Evolutionary conservation across 1,139 yeast species (phyloP).

Genomic region (Saccharomyces hybrid): DNA sequence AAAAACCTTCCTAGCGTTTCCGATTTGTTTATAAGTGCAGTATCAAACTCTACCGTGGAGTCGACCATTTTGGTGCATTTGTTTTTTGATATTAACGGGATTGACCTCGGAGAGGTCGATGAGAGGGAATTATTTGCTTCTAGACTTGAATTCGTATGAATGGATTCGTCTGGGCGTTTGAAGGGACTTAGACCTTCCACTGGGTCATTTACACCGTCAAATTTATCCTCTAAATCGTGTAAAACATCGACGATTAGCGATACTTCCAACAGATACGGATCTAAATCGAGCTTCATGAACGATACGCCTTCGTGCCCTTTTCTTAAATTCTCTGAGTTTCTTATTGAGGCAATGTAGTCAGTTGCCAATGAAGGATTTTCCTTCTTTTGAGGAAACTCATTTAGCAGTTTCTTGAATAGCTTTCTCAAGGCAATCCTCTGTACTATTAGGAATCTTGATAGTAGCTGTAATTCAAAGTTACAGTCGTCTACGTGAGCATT

Average conservation of each 20-base stretch:
- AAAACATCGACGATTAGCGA: constrained; percentile 51
- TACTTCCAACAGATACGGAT: constrained; percentile 56
- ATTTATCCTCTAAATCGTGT: constrained; percentile 21
- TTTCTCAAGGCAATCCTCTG: constrained; percentile 80
- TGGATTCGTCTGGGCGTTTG: background rate
- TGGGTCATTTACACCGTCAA: background rate
- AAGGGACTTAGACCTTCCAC: background rate
- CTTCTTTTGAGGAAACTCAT: constrained; percentile 41
- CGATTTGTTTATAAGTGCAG: constrained; percentile 34
- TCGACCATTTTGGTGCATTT: constrained; percentile 15
- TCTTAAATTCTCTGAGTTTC: constrained; percentile 28
- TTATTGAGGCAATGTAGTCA: constrained; percentile 31
- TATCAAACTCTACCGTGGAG: constrained; percentile 27
- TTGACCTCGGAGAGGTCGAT: background rate
- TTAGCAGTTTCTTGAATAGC: constrained; percentile 68
- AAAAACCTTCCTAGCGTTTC: constrained; percentile 33
- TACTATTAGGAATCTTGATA: constrained; percentile 66
- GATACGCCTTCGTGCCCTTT: constrained; percentile 40
- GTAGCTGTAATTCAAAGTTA: constrained; percentile 48
- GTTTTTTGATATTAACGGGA: constrained; percentile 9
- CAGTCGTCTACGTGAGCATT: constrained; percentile 19
- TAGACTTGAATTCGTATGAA: background rate
- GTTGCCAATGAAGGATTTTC: constrained; percentile 14
- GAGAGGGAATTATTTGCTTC: background rate
- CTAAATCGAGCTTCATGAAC: constrained; percentile 57